Base-by-base conservation (phyloP, 805 yeast genomes). In the Pichia paraexigua region DNA sequence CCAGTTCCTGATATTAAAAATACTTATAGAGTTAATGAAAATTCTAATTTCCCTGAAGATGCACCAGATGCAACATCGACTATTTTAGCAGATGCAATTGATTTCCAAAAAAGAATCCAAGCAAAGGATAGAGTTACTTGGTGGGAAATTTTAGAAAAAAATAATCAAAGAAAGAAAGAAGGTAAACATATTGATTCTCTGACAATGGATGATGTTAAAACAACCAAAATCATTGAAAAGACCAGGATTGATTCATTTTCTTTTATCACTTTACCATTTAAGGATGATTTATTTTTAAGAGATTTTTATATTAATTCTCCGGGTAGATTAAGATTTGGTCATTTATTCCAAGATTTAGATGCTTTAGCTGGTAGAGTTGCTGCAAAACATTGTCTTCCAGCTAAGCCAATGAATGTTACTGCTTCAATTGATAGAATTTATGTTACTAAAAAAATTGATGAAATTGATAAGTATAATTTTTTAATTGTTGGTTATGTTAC, bases 321-420 rank as follows among this genome's bases (percentile, higher is more conserved):
- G 52, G 97, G 97, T n/a, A 77, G 96, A 57, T 75, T 90, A 62
- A 76, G 97, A 62, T 88, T 88, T 60, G 98, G 97, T 41, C 96
- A 90, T 66, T 74, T 91, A 56, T 91, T 91, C 68, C 97, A 91
- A 72, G 98, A 91, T 68, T 73, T 91, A 61, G 98, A 91, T 64
- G 91, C 96, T 6, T 72, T 91, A 54, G 96, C 97, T 2, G 98
- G 97, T 37, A 82, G 92, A 63, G 90, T 91, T 60, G 96, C 96
- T 22, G 87, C 90, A 66, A 78, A 87, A 62, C 97, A 91, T 66
- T 87, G 95, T 69, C 76, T 85, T n/a, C 98, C 98, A 0, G 95
- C 96, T 0, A 90, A 87, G 64, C 97, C 98, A 12, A 89, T 90
- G 67, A 86, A 91, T 64, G 98, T 91, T 43, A 91, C 98, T 11